phyloP scores from a whole-genome alignment of 1,284 basidiomycete genomes.

The Malassezia equina region DNA sequence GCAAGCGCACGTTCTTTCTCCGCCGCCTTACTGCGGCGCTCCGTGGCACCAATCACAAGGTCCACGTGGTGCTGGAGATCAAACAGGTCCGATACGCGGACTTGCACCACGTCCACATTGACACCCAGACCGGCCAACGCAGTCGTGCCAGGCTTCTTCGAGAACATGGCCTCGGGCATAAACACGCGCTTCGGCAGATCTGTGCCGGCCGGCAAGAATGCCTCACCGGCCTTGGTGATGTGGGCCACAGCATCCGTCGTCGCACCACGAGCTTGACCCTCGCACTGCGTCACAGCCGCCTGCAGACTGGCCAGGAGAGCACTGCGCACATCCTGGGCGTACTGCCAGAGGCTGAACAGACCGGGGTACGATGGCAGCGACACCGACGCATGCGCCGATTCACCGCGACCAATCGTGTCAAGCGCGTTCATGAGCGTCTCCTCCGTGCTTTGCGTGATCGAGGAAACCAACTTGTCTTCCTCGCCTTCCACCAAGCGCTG shows the following conservation, averaged over 20 bases:
- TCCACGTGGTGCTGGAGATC: constrained; percentile 62
- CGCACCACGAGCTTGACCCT: constrained; percentile 67
- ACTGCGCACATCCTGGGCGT: constrained; percentile 70
- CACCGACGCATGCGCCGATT: constrained; percentile 49
- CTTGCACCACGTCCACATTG: constrained; percentile 37
- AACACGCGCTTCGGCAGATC: constrained; percentile 58
- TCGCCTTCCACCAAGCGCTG: constrained; percentile 68
- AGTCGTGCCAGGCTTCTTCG: constrained; percentile 53
- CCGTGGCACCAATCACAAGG: constrained; percentile 49
- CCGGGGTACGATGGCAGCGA: constrained; percentile 70
- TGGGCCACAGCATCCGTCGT: constrained; percentile 67
- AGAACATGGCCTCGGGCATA: constrained; percentile 92
- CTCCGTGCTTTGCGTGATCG: constrained; percentile 55
- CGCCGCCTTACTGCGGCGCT: constrained; percentile 49
- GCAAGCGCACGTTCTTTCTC: constrained; percentile 33
- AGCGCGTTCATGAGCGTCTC: constrained; percentile 59
- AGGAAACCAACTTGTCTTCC: constrained; percentile 63
- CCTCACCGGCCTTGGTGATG: constrained; percentile 59
- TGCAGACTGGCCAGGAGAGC: constrained; percentile 74
- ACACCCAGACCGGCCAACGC: constrained; percentile 46
- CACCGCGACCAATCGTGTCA: constrained; percentile 66
- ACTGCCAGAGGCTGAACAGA: constrained; percentile 74
- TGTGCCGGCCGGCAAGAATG: constrained; percentile 59
- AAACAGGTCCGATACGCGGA: constrained; percentile 64
- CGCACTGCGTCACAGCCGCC: constrained; percentile 66